These are phyloP conservation scores for Quercus ilex DNA, from an alignment of 306 rosid genomes.

Conservation along the genomic window DNA sequence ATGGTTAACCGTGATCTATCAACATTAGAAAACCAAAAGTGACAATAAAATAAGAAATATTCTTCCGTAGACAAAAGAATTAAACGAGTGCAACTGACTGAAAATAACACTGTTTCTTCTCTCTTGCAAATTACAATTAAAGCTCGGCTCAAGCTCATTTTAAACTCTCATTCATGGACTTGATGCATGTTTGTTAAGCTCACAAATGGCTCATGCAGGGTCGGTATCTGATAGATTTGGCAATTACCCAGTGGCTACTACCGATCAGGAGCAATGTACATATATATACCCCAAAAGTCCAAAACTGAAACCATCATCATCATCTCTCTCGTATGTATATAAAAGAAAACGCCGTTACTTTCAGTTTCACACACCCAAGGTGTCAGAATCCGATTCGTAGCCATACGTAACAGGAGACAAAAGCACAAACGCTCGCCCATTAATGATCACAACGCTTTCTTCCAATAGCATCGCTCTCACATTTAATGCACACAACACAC, in stretches of 20 bases:
- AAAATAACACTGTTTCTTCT: too few relatives aligned
- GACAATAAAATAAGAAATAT: not conserved
- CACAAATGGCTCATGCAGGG: too few relatives aligned
- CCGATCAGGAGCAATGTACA: too few relatives aligned
- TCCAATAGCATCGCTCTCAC: constrained; percentile 48
- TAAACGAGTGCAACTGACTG: not conserved
- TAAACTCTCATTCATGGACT: too few relatives aligned
- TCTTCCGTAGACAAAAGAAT: not conserved
- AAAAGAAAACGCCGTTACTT: constrained; percentile 25
- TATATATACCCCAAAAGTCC: too few relatives aligned
- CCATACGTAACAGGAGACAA: constrained; percentile 12
- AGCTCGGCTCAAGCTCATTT: too few relatives aligned
- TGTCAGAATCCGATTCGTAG: constrained; percentile 29
- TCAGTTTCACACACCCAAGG: not conserved
- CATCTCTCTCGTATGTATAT: too few relatives aligned
- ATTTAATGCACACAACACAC: constrained; percentile 34
- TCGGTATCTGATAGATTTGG: too few relatives aligned
- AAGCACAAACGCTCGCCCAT: constrained; percentile 33
- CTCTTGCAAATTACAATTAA: too few relatives aligned
- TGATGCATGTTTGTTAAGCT: too few relatives aligned
- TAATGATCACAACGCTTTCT: constrained; percentile 43
- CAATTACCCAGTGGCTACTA: too few relatives aligned
- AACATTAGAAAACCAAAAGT: not conserved
- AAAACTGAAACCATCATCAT: too few relatives aligned
- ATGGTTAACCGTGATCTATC: not conserved